A percentile compares a stretch with the other conserved stretches of the same genome.
Evolutionary conservation across 495 filamentous ascomycete genomes (phyloP).

Genomic region (Podospora didyma): DNA sequence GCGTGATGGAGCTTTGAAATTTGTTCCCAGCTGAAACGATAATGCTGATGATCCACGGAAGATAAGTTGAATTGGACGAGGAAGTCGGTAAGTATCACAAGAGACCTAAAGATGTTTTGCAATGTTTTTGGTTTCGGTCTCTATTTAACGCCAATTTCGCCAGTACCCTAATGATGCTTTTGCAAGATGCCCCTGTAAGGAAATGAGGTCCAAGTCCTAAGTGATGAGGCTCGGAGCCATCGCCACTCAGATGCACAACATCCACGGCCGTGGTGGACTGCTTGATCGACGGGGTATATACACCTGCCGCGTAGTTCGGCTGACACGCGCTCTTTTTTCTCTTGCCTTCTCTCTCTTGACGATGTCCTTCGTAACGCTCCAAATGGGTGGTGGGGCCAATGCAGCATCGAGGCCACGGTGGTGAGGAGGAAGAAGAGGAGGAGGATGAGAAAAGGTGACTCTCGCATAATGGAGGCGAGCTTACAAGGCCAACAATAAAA

Average conservation of each 20-base stretch:
- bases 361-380: too few relatives aligned
- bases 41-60: too few relatives aligned
- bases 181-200: background rate
- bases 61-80: too few relatives aligned
- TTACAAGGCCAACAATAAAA: conserved; percentile 1
- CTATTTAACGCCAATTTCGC: conserved; percentile 25
- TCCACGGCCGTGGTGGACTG: background rate
- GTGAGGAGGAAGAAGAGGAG: too few relatives aligned
- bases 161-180: conserved; percentile 13
- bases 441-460: too few relatives aligned
- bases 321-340: background rate
- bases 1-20: too few relatives aligned
- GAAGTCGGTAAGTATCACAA: background rate
- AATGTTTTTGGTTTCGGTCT: conserved; percentile 12
- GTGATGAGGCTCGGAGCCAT: background rate
- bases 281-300: too few relatives aligned
- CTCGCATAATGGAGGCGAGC: background rate
- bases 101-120: background rate
- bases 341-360: background rate
- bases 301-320: too few relatives aligned
- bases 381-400: too few relatives aligned
- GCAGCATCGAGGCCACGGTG: too few relatives aligned
- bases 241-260: background rate
- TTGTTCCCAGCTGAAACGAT: too few relatives aligned
- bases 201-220: background rate